Conservation (phyloP, 1,284 basidiomycete genomes). For the Golubevia pallescens region DNA sequence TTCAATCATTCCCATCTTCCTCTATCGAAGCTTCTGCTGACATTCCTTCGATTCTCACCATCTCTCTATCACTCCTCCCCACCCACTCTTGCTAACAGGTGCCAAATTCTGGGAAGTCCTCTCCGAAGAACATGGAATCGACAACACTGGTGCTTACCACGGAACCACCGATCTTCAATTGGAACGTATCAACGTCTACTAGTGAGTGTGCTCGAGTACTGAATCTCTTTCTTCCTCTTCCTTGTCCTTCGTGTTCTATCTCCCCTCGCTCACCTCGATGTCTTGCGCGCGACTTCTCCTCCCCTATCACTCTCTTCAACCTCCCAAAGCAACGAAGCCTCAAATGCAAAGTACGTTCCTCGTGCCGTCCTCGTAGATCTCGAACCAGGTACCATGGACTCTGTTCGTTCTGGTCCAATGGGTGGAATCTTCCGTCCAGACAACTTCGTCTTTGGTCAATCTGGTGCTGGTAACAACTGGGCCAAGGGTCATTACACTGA, state of each 20-base stretch:
- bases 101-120: constrained; percentile 65
- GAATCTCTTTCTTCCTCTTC: not conserved
- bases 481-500: constrained; percentile 69
- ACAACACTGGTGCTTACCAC: constrained; percentile 57
- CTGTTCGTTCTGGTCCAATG: constrained; percentile 75
- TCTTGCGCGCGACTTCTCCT: constrained; percentile 5
- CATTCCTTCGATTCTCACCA: too few relatives aligned
- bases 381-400: constrained; percentile 97
- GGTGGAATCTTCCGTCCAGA: constrained; percentile 70
- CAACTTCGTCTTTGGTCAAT: constrained; percentile 71
- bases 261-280: not conserved
- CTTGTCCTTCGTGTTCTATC: not conserved
- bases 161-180: constrained; percentile 57
- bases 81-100: constrained; percentile 12
- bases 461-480: constrained; percentile 71
- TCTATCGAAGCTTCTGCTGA: too few relatives aligned
- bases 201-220: constrained; percentile 12
- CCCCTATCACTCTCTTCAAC: constrained; percentile 2
- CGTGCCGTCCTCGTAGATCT: constrained; percentile 70
- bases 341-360: constrained; percentile 72
- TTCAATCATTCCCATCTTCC: too few relatives aligned
- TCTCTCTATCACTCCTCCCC: not conserved
- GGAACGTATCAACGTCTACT: constrained; percentile 65
- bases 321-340: constrained; percentile 46
- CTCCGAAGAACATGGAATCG: constrained; percentile 64